Conservation (phyloP, 2,329 filamentous ascomycete species). For the Nigrospora oryzae region DNA sequence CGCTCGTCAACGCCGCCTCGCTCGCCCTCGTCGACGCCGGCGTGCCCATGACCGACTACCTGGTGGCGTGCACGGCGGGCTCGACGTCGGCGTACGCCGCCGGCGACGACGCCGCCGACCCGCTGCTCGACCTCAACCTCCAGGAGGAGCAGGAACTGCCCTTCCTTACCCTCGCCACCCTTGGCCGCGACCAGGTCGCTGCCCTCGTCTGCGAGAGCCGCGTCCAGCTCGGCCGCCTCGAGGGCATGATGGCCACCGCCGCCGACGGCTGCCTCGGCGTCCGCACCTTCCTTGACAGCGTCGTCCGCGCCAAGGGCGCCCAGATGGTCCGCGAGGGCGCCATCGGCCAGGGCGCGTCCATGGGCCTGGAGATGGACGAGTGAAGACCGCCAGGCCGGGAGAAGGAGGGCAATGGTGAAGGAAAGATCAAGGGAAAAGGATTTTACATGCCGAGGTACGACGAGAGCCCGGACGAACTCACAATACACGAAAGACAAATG, state of each 20-base stretch:
- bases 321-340: conserved; percentile 52
- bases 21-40: conserved; percentile 91
- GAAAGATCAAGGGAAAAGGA: neutral
- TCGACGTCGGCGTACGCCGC: conserved; percentile 60
- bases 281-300: conserved; percentile 68
- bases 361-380: conserved; percentile 42
- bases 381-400: neutral
- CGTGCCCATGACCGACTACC: conserved; percentile 89
- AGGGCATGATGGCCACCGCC: conserved; percentile 88
- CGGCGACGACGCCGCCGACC: conserved; percentile 63
- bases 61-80: conserved; percentile 81
- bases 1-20: conserved; percentile 83
- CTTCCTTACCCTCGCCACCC: conserved; percentile 75
- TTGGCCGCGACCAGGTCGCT: conserved; percentile 67
- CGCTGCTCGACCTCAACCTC: conserved; percentile 69
- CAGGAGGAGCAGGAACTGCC: conserved; percentile 84
- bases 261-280: conserved; percentile 89
- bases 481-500: neutral
- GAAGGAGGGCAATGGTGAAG: neutral
- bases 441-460: neutral
- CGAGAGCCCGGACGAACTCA: neutral
- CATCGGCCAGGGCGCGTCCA: conserved; percentile 36
- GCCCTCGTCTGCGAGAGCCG: conserved; percentile 81
- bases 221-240: conserved; percentile 71
- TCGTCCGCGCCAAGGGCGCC: conserved; percentile 64